Conservation (phyloP, 2,329 filamentous ascomycete genomes). For the Curvularia verruculosa region DNA sequence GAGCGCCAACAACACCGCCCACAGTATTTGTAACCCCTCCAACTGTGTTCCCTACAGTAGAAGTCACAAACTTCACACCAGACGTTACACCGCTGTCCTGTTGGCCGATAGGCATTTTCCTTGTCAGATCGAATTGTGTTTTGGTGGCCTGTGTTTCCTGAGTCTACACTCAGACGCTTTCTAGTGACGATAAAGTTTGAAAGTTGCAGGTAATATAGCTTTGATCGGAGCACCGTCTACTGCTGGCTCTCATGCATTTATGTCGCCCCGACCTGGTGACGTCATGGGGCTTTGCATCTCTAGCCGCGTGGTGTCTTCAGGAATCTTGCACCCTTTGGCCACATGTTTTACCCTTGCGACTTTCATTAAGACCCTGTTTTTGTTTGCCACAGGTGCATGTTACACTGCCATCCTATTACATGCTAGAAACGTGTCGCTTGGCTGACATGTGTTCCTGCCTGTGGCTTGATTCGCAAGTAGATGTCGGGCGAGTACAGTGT, state of each 20-base stretch:
- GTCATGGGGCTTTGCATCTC: constrained; percentile 15
- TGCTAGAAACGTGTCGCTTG: not conserved
- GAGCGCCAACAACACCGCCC: constrained; percentile 59
- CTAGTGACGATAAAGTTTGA: constrained; percentile 9
- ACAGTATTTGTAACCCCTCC: constrained; percentile 61
- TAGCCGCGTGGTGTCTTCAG: constrained; percentile 6
- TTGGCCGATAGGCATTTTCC: constrained; percentile 45
- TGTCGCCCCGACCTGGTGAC: constrained; percentile 12
- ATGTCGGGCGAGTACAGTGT: not conserved
- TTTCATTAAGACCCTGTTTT: not conserved
- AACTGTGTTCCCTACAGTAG: constrained; percentile 61
- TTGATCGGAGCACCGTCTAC: constrained; percentile 5
- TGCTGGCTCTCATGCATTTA: constrained; percentile 15
- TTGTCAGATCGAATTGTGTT: constrained; percentile 7
- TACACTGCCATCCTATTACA: not conserved
- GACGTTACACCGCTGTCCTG: constrained; percentile 56
- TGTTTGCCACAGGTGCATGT: not conserved
- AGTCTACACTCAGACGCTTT: not conserved
- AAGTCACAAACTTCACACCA: constrained; percentile 62
- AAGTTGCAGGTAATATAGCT: constrained; percentile 8
- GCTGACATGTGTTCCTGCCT: not conserved
- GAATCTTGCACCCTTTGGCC: constrained; percentile 7
- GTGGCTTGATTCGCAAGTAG: not conserved
- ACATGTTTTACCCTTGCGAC: constrained; percentile 1
- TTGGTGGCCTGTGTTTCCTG: constrained; percentile 3